phyloP scores from a whole-genome alignment of 352 stramenopile genomes.

The Globisporangium orthogonon region DNA sequence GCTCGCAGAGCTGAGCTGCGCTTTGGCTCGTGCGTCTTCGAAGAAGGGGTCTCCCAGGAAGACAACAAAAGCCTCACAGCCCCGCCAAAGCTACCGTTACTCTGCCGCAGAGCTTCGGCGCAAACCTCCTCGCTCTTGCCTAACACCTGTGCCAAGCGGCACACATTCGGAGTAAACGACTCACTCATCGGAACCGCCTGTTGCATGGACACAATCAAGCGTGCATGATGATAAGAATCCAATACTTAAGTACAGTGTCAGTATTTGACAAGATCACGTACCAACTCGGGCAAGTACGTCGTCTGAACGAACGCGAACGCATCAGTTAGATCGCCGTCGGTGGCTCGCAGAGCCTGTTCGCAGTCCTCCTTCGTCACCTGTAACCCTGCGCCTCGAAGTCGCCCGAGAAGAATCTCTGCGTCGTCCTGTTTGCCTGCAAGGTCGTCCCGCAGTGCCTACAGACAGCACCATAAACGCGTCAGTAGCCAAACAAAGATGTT shows the following conservation, averaged over 20 bases:
- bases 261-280: conserved; percentile 1
- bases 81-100: conserved; percentile 36
- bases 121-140: conserved; percentile 44
- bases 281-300: conserved; percentile 10
- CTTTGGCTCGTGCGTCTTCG: conserved; percentile 1
- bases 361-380: conserved; percentile 22
- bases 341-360: conserved; percentile 30
- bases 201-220: neutral
- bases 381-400: conserved; percentile 25
- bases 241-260: neutral
- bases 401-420: conserved; percentile 15
- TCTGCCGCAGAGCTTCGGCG: conserved; percentile 46
- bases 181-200: conserved; percentile 11
- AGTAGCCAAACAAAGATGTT: neutral
- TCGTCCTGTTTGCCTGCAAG: neutral
- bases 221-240: neutral
- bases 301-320: conserved; percentile 15
- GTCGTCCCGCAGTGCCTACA: neutral
- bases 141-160: conserved; percentile 43
- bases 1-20: neutral
- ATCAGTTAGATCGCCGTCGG: conserved; percentile 23
- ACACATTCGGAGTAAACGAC: conserved; percentile 31
- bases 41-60: neutral
- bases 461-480: neutral
- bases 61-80: conserved; percentile 63